These are phyloP conservation scores for Saccharomyces hybrid DNA, from an alignment of 1,139 yeast species.

Conservation along the genomic window DNA sequence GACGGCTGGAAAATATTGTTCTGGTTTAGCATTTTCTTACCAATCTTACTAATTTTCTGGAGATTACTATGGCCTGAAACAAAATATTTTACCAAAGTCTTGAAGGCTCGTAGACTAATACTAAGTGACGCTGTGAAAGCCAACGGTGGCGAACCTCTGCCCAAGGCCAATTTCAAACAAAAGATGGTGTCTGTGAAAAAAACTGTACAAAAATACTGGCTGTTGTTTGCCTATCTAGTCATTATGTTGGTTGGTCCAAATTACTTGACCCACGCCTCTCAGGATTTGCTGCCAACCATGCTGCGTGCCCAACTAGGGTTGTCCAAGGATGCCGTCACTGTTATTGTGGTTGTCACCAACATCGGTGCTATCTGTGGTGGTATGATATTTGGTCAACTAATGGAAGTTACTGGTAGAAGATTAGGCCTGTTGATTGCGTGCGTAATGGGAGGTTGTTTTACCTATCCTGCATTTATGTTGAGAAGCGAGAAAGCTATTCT, in stretches of 20 bases:
- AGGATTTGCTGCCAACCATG: constrained; percentile 62
- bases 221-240: constrained; percentile 43
- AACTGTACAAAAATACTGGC: constrained; percentile 37
- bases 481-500: constrained; percentile 44
- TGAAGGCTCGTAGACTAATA: constrained; percentile 27
- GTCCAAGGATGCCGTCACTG: constrained; percentile 47
- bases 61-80: constrained; percentile 38
- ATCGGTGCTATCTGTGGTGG: constrained; percentile 66
- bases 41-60: constrained; percentile 38
- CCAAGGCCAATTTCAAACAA: constrained; percentile 21
- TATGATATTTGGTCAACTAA: constrained; percentile 50
- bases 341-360: constrained; percentile 61
- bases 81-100: constrained; percentile 28
- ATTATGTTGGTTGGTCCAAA: constrained; percentile 56
- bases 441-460: constrained; percentile 60
- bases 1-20: constrained; percentile 46
- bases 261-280: constrained; percentile 67
- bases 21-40: constrained; percentile 49
- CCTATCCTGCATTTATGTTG: constrained; percentile 64
- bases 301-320: constrained; percentile 48
- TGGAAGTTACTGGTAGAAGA: constrained; percentile 56
- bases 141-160: constrained; percentile 49
- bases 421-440: constrained; percentile 49
- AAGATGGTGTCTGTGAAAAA: constrained; percentile 24
- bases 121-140: constrained; percentile 37